A percentile compares a stretch with the other conserved stretches of the same genome.
These are phyloP conservation scores for Ashbya aceris DNA, from an alignment of 1,139 yeast species.

Conservation along the genomic window DNA sequence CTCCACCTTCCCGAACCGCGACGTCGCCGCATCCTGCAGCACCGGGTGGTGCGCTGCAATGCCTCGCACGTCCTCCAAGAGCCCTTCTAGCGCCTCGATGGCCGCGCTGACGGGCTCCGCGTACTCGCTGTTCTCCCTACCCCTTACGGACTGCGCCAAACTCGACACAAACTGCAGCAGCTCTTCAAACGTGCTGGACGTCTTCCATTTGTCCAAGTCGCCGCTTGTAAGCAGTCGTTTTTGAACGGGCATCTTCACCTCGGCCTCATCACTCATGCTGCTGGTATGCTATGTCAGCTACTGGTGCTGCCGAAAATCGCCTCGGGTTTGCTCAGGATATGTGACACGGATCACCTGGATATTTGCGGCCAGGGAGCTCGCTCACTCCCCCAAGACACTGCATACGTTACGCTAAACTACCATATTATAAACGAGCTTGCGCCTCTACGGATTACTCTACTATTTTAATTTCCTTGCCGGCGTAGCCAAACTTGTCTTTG, in stretches of 20 bases:
- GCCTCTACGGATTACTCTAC: background rate
- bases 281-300: too few species aligned
- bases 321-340: background rate
- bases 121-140: constrained; percentile 45
- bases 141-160: constrained; percentile 61
- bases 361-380: too few species aligned
- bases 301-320: too few species aligned
- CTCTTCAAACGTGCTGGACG: constrained; percentile 41
- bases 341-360: too few species aligned
- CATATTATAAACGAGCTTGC: too few species aligned
- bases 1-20: constrained; percentile 88
- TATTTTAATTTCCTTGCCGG: constrained; percentile 28
- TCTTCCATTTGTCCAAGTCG: constrained; percentile 60
- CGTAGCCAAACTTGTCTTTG: constrained; percentile 48
- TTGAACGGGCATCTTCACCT: constrained; percentile 29
- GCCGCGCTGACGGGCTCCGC: constrained; percentile 30
- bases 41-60: constrained; percentile 59
- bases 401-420: too few species aligned
- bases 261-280: too few species aligned
- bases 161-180: constrained; percentile 47
- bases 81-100: constrained; percentile 30
- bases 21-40: constrained; percentile 43
- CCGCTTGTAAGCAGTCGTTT: constrained; percentile 49
- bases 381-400: too few species aligned
- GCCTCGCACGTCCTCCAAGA: constrained; percentile 39